A percentile compares a stretch with the other conserved stretches of the same genome.
phyloP scores from a whole-genome alignment of 2,329 filamentous ascomycete species.

The Myriosclerotinia scirpicola region DNA sequence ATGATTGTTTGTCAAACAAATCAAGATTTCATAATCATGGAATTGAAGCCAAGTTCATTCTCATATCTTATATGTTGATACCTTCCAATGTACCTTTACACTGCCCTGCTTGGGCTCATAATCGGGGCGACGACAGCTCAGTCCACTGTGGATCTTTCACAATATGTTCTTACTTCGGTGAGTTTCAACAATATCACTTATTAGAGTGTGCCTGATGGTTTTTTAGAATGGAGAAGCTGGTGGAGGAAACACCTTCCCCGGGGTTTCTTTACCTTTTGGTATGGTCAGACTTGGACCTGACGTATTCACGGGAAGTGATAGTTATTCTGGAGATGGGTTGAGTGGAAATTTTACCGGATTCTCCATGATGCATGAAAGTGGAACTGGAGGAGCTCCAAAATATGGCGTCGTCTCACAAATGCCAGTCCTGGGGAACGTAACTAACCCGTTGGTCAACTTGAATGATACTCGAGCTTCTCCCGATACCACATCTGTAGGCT shows the following conservation, averaged over 20 bases:
- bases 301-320: slow-evolving; percentile 46
- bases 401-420: slow-evolving; percentile 64
- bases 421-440: slow-evolving; percentile 51
- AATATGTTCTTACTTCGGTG: slow-evolving; percentile 24
- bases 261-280: slow-evolving; percentile 27
- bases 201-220: not conserved
- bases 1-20: not conserved
- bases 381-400: slow-evolving; percentile 67
- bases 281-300: slow-evolving; percentile 29
- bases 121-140: not conserved
- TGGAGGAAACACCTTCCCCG: slow-evolving; percentile 28
- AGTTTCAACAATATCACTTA: not conserved
- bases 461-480: slow-evolving; percentile 52
- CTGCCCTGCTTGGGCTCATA: slow-evolving; percentile 12
- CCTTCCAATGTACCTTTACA: slow-evolving; percentile 13
- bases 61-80: not conserved
- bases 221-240: slow-evolving; percentile 17
- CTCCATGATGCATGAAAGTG: slow-evolving; percentile 63
- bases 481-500: slow-evolving; percentile 57
- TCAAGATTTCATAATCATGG: not conserved
- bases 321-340: slow-evolving; percentile 53
- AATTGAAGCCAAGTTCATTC: not conserved
- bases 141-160: slow-evolving; percentile 19
- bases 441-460: slow-evolving; percentile 55
- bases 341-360: slow-evolving; percentile 57